phyloP scores from a whole-genome alignment of 2,329 filamentous ascomycete species.

The Magnaporthiopsis rhizophila region DNA sequence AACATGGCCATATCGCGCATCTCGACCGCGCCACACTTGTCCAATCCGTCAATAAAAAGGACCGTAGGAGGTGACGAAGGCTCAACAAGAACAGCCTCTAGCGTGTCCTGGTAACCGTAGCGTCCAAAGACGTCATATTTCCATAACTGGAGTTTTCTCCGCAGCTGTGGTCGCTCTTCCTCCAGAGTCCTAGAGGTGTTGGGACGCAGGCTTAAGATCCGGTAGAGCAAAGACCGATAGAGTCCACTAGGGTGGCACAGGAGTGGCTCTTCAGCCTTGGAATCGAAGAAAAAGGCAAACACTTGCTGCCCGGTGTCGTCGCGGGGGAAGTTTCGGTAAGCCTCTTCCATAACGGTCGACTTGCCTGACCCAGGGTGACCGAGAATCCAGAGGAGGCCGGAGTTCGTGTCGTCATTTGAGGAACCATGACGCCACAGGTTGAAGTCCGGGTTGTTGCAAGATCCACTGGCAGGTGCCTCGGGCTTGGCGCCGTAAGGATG shows the following conservation, averaged over 20 bases:
- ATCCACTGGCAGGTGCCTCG: constrained; percentile 10
- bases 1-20: neutral
- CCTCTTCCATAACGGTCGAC: constrained; percentile 12
- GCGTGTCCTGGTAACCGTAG: neutral
- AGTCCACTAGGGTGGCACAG: neutral
- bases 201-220: neutral
- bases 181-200: neutral
- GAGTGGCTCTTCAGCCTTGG: neutral
- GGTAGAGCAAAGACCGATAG: constrained; percentile 8
- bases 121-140: no score
- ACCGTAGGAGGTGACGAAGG: neutral
- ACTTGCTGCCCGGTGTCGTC: neutral
- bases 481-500: neutral
- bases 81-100: neutral
- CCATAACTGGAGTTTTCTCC: neutral
- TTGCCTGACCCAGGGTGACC: constrained; percentile 13
- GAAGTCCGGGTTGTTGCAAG: neutral
- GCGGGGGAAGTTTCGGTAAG: neutral
- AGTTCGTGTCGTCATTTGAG: neutral
- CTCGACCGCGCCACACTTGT: neutral
- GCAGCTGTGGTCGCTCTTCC: neutral
- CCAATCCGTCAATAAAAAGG: neutral
- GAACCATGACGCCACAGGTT: constrained; percentile 2
- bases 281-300: constrained; percentile 7
- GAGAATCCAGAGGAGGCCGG: constrained; percentile 10